Base-by-base conservation (phyloP, 495 filamentous ascomycete species). In the Xylaria telfairii region DNA sequence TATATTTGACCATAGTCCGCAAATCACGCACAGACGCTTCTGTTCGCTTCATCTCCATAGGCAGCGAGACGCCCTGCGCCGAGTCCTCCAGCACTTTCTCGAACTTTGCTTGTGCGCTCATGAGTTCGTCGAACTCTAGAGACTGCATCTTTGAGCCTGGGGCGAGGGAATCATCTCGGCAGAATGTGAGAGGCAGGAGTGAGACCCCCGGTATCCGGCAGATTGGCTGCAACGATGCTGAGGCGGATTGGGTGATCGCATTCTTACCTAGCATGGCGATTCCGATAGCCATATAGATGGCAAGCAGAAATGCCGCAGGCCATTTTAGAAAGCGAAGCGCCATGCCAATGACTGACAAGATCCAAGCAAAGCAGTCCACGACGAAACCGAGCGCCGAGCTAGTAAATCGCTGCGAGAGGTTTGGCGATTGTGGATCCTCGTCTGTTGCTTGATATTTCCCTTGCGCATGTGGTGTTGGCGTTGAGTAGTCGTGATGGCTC, bases 21-120 rank as follows among this genome's bases (percentile, higher is more conserved):
- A 94, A 82, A 68, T 93, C 91, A 69, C 92, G 90, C 30, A 95
- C 90, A 5, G 90, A 88, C 24, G 88, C 83, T 74, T 94, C 92
- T 21, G 90, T 88, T 34, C 88, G 82, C 79, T 91, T 92, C 87
- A 93, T 92, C 71, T 90, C 87, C 69, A 90, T 77, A 1, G 90
- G 91, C 19, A 92, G 80, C 7, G 85, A 85, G 2, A 85, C 86
- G n/a, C 87, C 83, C 24, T 86, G 81, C 4, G 86, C 83, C 19
- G 84, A 85, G 59, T 87, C 86, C 68, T 91, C 86, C 6, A 93
- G 79, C 0, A 93, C 86, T 30, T 87, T 84, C 75, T 91, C 90
- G 54, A 94, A 91, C 56, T 84, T 82, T 13, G 84, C 79, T 76
- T 94, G 92, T 5, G 91, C 84, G 10, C 83, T 82, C 79, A 93